Evolutionary conservation across 768 basidiomycete species (phyloP).

Genomic region (Gyrodon lividus): DNA sequence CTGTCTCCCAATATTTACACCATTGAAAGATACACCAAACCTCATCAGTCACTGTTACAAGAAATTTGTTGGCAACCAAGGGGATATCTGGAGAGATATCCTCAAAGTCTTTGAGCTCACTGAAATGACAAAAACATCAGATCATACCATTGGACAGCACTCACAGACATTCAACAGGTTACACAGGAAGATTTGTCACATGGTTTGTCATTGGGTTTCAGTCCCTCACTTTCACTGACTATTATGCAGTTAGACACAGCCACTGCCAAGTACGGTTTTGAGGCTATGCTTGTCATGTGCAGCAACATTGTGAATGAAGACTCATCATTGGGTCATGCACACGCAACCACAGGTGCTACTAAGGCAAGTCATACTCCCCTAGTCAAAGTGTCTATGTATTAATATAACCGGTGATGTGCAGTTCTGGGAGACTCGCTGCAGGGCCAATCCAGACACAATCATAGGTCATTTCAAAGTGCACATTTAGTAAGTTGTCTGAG

Average conservation of each 20-base stretch:
- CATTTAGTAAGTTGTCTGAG: no score
- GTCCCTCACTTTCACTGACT: neutral
- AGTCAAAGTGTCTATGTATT: no score
- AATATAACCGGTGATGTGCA: no score
- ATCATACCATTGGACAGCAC: neutral
- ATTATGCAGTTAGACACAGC: no score
- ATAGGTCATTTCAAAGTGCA: constrained; percentile 9
- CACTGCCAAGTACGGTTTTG: constrained; percentile 1
- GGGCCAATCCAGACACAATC: neutral
- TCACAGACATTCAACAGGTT: neutral
- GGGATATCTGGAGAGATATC: neutral
- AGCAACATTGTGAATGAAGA: constrained; percentile 5
- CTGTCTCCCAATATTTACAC: no score
- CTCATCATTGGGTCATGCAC: neutral
- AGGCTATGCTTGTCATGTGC: constrained; percentile 1
- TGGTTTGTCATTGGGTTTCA: neutral
- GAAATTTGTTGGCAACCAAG: neutral
- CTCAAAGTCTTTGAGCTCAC: constrained; percentile 1
- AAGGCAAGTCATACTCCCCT: no score
- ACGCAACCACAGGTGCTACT: neutral
- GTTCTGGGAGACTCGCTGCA: constrained; percentile 1
- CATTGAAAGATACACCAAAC: neutral
- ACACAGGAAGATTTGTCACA: neutral
- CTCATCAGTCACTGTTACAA: neutral
- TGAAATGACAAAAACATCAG: neutral